Base-by-base conservation (phyloP, 108 stramenopile species). In the Epipyxis sp. region DNA sequence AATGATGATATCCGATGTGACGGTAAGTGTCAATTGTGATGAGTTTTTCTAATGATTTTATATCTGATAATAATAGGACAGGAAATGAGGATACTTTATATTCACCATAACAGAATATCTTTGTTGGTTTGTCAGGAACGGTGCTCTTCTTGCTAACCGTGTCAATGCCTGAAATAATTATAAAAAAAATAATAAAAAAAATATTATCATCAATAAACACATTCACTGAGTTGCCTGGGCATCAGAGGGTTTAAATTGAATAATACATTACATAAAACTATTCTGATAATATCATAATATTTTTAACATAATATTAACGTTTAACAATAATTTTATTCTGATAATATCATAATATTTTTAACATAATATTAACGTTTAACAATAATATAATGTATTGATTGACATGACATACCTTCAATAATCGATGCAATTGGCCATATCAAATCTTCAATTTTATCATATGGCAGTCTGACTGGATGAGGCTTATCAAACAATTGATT, bases 401-500 rank as follows among this genome's bases (percentile, higher is more conserved):
- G n/a, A n/a, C n/a, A n/a, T n/a, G n/a, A n/a, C 41, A 37, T 37
- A 3, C 71, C 71, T 32, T 10, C 41, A 10, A 74, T 42, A 74
- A 74, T 57, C 13, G 71, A 74, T 34, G 71, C 71, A 42, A 74
- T 46, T 3, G 71, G 71, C 71, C 71, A 74, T 13, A 74, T 3
- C 3, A 74, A 6, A 57, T 74, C 71, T 10, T 65, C 34, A 29
- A 74, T 42, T 57, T 74, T 32, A 37, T 35, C 13, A 10, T 43
- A 42, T 16, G n/a, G 6, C 71, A 43, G 16, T 16, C 71, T 13
- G 40, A 3, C 42, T 6, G 71, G 71, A 57, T 65, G 61, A 32
- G 20, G 30, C 61, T 65, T 65, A 10, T 29, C 34, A 54, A 84
- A 84, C 20, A 84, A 59, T 80, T 78, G 62, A 1, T 61, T 20